Evolutionary conservation across 1,284 basidiomycete genomes (phyloP), one percentile per base, ranked within the genome.

Genomic region (Ganoderma multipileum): DNA sequence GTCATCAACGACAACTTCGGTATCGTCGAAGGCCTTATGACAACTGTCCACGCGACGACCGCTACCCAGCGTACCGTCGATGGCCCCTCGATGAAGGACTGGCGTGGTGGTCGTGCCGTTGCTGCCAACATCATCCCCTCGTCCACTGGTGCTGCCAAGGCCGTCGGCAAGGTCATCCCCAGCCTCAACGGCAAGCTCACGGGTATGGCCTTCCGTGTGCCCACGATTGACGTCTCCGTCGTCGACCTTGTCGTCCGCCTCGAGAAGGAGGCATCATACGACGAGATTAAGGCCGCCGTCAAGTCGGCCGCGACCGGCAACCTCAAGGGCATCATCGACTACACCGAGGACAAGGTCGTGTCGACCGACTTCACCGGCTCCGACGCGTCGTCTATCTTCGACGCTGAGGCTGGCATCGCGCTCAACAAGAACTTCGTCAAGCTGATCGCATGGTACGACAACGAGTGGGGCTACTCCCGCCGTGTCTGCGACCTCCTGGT

Each of bases 11-110:
- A 99, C 91, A 97, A 94, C 77, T 97, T 94, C 81, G 94, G 92
- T 77, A 97, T 98, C 78, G 86, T 94, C 73, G 96, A 98, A 86
- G 96, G 95, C 82, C 89, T 99, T 80, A 99, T 99, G 98, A 98
- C 95, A 83, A 99, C 98, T 75, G 95, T 99, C 76, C 97, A 99
- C 84, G 92, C 95, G 60, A 95, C 95, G 75, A 97, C 96, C 66
- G 98, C 98, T 70, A 99, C 98, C 76, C 97, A 99, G 86, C 99
- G 99, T 92, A 99, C 97, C 76, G 97, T 98, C 78, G 97, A 98
- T 77, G 97, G 97, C 73, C 97, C 97, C 64, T 99, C 96, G 65
- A 80, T 88, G 86, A 98, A 96, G 86, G 95, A 96, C 85, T 94
- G 95, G 95, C 93, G 94, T 83, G 98, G 98, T 82, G 97, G 97